Evolutionary conservation across 2,329 filamentous ascomycete species (phyloP).

Genomic region (Bimuria novae-zelandiae): DNA sequence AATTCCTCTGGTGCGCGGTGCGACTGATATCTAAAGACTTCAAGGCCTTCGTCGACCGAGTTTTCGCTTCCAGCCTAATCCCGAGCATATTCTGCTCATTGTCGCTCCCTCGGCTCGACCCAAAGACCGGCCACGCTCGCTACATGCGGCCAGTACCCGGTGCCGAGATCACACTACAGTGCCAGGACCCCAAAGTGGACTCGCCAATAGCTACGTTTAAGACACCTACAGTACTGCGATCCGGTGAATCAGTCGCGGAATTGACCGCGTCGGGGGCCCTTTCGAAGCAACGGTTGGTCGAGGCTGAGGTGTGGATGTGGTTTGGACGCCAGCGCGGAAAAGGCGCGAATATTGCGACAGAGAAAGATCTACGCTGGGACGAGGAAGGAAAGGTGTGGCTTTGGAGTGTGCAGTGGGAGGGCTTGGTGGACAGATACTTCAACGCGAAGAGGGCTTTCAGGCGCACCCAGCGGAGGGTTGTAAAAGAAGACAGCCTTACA

Average conservation of each 20-base stretch:
- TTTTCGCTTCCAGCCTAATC: conserved; percentile 23
- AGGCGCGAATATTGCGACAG: conserved; percentile 14
- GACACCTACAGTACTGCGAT: conserved; percentile 14
- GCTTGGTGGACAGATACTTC: conserved; percentile 22
- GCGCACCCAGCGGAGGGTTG: neutral
- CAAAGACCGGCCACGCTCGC: conserved; percentile 15
- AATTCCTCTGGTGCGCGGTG: conserved; percentile 25
- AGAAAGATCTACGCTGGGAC: conserved; percentile 24
- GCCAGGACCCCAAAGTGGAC: conserved; percentile 7
- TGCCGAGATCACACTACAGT: conserved; percentile 17
- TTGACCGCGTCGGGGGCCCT: conserved; percentile 16
- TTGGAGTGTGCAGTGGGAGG: conserved; percentile 28
- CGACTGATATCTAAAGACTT: conserved; percentile 21
- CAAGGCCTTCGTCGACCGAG: conserved; percentile 22
- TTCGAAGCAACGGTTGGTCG: conserved; percentile 21
- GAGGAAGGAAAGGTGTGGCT: conserved; percentile 20
- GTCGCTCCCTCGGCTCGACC: conserved; percentile 26
- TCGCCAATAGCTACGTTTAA: conserved; percentile 8
- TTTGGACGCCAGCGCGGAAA: conserved; percentile 18
- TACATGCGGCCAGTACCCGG: conserved; percentile 19
- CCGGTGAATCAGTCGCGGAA: conserved; percentile 17
- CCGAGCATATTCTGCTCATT: conserved; percentile 16
- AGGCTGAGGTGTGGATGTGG: conserved; percentile 24
- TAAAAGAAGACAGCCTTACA: neutral
- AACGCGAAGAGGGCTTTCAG: conserved; percentile 16